phyloP scores from a whole-genome alignment of 371 early-diverging fungal genomes.

The Mucor sp. region DNA sequence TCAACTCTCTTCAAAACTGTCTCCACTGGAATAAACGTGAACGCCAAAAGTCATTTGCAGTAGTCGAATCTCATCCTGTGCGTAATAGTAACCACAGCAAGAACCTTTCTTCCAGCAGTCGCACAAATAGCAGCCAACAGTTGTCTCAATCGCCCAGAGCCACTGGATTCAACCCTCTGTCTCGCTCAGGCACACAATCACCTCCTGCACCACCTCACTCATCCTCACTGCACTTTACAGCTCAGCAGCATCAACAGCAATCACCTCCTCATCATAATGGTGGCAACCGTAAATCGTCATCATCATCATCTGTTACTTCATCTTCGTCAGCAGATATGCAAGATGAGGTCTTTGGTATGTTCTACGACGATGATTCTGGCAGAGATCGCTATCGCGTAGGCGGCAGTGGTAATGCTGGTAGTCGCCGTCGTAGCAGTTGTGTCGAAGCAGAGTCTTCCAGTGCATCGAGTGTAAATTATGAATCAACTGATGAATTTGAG shows the following conservation, averaged over 20 bases:
- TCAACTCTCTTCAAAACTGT: conserved; percentile 75
- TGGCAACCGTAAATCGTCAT: conserved; percentile 15
- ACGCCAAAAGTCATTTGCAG: conserved; percentile 71
- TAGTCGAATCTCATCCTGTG: conserved; percentile 38
- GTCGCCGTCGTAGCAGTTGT: conserved; percentile 4
- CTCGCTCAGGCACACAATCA: background rate
- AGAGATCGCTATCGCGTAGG: background rate
- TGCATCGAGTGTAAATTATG: conserved; percentile 1
- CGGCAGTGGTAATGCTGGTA: background rate
- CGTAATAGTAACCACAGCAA: background rate
- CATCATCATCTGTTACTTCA: conserved; percentile 9
- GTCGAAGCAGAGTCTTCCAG: conserved; percentile 5
- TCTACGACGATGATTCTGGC: conserved; percentile 36
- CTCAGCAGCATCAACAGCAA: background rate
- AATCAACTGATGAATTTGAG: conserved; percentile 15
- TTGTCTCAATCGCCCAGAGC: conserved; percentile 3
- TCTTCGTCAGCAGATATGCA: conserved; percentile 26
- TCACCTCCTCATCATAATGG: conserved; percentile 1
- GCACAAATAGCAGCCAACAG: background rate
- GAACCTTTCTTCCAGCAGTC: background rate
- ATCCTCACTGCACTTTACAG: background rate
- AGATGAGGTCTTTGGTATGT: conserved; percentile 51
- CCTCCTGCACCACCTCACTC: background rate
- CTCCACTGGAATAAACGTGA: conserved; percentile 85
- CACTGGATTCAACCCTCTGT: background rate